Evolutionary conservation across 1,139 yeast genomes (phyloP).

Genomic region (Hansenula anomala): DNA sequence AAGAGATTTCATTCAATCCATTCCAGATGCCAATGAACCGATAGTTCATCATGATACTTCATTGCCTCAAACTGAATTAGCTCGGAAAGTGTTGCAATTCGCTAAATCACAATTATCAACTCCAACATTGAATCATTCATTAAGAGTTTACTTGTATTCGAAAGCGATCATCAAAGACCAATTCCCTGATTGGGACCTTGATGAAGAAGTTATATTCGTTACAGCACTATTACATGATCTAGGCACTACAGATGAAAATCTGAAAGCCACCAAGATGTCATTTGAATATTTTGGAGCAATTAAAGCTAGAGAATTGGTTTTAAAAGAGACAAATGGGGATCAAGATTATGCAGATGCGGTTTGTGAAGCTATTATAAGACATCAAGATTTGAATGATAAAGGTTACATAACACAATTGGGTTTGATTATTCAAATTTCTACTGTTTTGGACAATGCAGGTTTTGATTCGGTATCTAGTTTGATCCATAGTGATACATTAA

Average conservation of each 20-base stretch:
- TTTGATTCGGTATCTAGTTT: slow-evolving; percentile 1
- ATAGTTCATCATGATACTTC: no score
- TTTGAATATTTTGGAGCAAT: slow-evolving; percentile 5
- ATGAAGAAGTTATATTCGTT: slow-evolving; percentile 4
- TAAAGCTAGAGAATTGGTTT: not conserved
- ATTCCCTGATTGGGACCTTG: slow-evolving; percentile 2
- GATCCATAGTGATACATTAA: slow-evolving; percentile 4
- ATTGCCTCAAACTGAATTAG: not conserved
- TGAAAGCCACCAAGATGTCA: slow-evolving; percentile 3
- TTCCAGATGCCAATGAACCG: slow-evolving; percentile 3
- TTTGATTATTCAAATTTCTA: slow-evolving; percentile 3
- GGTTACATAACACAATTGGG: slow-evolving; percentile 6
- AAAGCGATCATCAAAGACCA: slow-evolving; percentile 6
- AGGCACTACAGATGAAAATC: slow-evolving; percentile 2
- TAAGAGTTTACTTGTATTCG: slow-evolving; percentile 4
- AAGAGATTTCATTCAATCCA: slow-evolving; percentile 2
- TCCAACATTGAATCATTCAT: slow-evolving; percentile 3
- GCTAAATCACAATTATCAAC: not conserved
- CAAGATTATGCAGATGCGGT: slow-evolving; percentile 5
- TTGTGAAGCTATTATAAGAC: slow-evolving; percentile 5
- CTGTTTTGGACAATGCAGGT: slow-evolving; percentile 3
- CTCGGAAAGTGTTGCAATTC: not conserved
- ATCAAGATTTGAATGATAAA: slow-evolving; percentile 3
- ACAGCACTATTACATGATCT: slow-evolving; percentile 4
- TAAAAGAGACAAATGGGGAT: not conserved